Base-by-base conservation (phyloP, 1,284 basidiomycete species). In the Anthracocystis setariae region DNA sequence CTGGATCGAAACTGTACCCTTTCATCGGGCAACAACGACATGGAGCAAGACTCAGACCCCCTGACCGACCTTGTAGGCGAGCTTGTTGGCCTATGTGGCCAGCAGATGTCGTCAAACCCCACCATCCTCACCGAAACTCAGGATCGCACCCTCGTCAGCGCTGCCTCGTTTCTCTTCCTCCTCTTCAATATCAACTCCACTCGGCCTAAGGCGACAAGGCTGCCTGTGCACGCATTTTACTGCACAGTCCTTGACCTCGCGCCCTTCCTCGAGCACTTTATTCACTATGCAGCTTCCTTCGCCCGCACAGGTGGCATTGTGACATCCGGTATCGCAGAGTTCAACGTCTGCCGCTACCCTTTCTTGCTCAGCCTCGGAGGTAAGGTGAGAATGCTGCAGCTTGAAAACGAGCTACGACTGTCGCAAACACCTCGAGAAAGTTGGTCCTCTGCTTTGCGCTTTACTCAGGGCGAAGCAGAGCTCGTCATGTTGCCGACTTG, bases 321-420 rank as follows among this genome's bases (percentile, higher is more conserved):
- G 1, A n/a, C 15, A 8, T 40, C 47, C 8, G 48, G 24, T 18
- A 25, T 70, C 55, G 67, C 67, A 18, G 45, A 46, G 32, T 68
- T 64, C 53, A 73, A 73, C 47, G 40, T 74, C 7, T 65, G 59
- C 15, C 43, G 44, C 2, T 54, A 20, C 3, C 60, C 76, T 1
- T 78, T 57, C 21, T 43, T 71, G 10, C 66, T 78, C 18, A 70
- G 56, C 5, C 58, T 76, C 13, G 72, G 71, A 1, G 71, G 71
- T 24, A 78, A 78, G 42, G 63, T 66, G 21, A 56, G 74, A 4
- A 61, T 76, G 17, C 33, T 76, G 5, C 71, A 74, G 39, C 46
- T 75, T 12, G 74, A 75, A 40, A 63, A 72, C 27, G 63, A 70
- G 18, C 35, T 75, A 29, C 64, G 76, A 46, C 39, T 72, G 0